phyloP scores from a whole-genome alignment of 2,329 filamentous ascomycete species.

The Blumeria graminis region DNA sequence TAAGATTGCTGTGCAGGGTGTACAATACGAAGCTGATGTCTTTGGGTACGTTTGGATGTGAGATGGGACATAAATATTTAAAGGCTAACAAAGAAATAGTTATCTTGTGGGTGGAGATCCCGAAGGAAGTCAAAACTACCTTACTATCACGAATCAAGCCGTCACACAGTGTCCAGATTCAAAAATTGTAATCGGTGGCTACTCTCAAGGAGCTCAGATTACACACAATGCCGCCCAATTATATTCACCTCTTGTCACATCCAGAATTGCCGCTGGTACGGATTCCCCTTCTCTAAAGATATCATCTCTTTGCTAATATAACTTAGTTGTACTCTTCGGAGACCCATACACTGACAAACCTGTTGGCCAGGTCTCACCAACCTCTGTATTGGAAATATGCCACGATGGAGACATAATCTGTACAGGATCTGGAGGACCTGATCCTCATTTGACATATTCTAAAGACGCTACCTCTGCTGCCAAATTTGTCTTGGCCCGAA shows the following conservation, averaged over 20 bases:
- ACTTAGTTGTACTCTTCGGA: conserved; percentile 19
- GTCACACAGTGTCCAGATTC: not conserved
- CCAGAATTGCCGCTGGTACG: not conserved
- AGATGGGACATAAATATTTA: not conserved
- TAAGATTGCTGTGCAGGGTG: conserved; percentile 12
- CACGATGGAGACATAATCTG: conserved; percentile 27
- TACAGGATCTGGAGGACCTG: conserved; percentile 19
- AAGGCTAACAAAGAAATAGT: not conserved
- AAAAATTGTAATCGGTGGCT: not conserved
- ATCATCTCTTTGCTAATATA: not conserved
- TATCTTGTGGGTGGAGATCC: not conserved
- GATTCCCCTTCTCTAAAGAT: not conserved
- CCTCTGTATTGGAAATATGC: conserved; percentile 21
- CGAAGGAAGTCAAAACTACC: not conserved
- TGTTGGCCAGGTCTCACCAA: conserved; percentile 8
- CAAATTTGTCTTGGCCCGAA: conserved; percentile 13
- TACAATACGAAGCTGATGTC: conserved; percentile 5
- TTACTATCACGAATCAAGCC: not conserved
- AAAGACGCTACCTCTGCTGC: conserved; percentile 17
- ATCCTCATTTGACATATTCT: conserved; percentile 19
- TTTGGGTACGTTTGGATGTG: not conserved
- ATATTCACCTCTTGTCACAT: conserved; percentile 6
- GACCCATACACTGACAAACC: conserved; percentile 15
- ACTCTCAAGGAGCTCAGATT: conserved; percentile 2
- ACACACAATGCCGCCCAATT: not conserved